phyloP scores from a whole-genome alignment of 352 stramenopile species.

The Phytopythium montanum region DNA sequence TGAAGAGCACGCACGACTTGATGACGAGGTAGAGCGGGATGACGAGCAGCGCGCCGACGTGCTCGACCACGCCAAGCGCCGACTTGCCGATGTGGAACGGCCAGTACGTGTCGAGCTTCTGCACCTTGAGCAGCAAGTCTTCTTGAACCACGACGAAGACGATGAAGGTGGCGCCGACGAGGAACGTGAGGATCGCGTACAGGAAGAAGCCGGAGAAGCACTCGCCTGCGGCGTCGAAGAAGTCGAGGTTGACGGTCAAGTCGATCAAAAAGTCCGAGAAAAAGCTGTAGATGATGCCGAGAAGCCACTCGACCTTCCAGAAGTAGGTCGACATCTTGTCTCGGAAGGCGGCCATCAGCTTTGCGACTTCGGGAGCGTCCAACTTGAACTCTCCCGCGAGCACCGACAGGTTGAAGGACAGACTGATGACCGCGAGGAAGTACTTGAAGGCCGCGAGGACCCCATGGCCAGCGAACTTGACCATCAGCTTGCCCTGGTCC shows the following conservation, averaged over 20 bases:
- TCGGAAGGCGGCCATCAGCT: conserved; percentile 22
- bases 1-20: conserved; percentile 60
- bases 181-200: conserved; percentile 17
- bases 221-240: conserved; percentile 25
- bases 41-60: conserved; percentile 44
- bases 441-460: conserved; percentile 38
- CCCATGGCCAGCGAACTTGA: conserved; percentile 22
- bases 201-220: conserved; percentile 44
- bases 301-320: conserved; percentile 16
- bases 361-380: conserved; percentile 5
- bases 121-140: conserved; percentile 48
- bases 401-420: conserved; percentile 63
- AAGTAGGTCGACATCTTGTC: conserved; percentile 18
- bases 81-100: conserved; percentile 33
- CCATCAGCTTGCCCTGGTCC: conserved; percentile 21
- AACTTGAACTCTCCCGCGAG: conserved; percentile 34
- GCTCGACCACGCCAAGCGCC: conserved; percentile 28
- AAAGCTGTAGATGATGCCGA: conserved; percentile 28
- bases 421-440: conserved; percentile 44
- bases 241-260: conserved; percentile 25
- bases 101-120: conserved; percentile 46
- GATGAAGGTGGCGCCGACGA: conserved; percentile 40
- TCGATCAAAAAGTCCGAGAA: conserved; percentile 31
- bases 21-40: conserved; percentile 51
- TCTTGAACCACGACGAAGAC: conserved; percentile 62